Base-by-base conservation (phyloP, 164 flowering plant species). In the Vitis labrusca region DNA sequence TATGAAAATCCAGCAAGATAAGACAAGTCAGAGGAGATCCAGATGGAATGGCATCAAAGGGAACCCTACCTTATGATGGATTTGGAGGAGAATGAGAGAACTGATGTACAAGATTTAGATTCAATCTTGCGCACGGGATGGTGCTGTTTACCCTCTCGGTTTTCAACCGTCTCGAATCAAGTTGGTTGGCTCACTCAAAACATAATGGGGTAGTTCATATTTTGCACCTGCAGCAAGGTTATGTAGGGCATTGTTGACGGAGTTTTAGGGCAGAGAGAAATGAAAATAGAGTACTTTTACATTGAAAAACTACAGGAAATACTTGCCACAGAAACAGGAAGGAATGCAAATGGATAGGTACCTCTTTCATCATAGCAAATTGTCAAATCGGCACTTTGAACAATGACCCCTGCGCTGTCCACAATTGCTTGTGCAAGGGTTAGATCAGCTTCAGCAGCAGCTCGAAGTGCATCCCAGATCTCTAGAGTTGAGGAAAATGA, bases 381-480 rank as follows among this genome's bases (percentile, higher is more conserved):
- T 70, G 97, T 89, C 80, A 94, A 69, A 79, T 94, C 98, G 50
- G 92, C 77, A 75, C 72, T 86, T 54, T 92, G 85, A 62, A 88
- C 84, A 61, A 92, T 90, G 62, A 94, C 87, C 57, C 97, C 96
- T 10, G 97, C 98, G 77, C 96, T 90, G 63, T 90, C 97, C 57
- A 94, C 82, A 47, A 92, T 89, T 16, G 92, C 83, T 78, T 92
- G 97, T 44, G 97, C 93, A 65, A 90, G 86, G 63, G 59, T 66
- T 32, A 85, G 53, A 68, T 94, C 97, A 70, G 92, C 88, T 83
- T 91, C 98, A 50, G 97, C 89, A 66, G 98, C 98, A 64, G 90
- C 98, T 71, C 91, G 84, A 32, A 94, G 93, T 47, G 98, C 98
- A 82, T 92, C 98, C 98, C 98, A 94, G 47, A 92, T 94, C 84